These are phyloP conservation scores for Aspergillus nomiae DNA, from an alignment of 2,329 filamentous ascomycete genomes.

Conservation along the genomic window DNA sequence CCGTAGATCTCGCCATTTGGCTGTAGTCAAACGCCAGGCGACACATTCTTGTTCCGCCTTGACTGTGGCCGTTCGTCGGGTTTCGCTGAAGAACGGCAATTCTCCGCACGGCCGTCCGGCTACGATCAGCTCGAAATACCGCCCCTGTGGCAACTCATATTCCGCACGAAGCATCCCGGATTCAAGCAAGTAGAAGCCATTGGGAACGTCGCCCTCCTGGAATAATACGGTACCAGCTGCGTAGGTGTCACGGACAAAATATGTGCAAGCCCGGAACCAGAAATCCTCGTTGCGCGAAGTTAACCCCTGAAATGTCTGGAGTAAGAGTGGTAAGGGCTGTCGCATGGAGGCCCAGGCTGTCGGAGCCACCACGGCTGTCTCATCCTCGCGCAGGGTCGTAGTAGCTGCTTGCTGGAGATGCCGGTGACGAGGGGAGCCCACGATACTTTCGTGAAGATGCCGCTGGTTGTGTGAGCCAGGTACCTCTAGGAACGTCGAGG, in stretches of 20 bases:
- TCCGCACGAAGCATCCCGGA: slow-evolving; percentile 85
- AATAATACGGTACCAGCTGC: slow-evolving; percentile 73
- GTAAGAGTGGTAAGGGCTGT: slow-evolving; percentile 85
- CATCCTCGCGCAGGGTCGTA: slow-evolving; percentile 68
- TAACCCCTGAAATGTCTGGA: slow-evolving; percentile 92
- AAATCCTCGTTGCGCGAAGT: slow-evolving; percentile 89
- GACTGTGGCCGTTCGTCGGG: slow-evolving; percentile 81
- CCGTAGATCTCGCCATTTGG: slow-evolving; percentile 73
- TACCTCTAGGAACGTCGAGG: slow-evolving; percentile 28
- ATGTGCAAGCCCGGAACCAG: slow-evolving; percentile 79
- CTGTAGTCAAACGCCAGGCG: slow-evolving; percentile 75
- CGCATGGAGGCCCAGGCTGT: slow-evolving; percentile 82
- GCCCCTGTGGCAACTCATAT: slow-evolving; percentile 87
- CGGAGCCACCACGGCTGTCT: slow-evolving; percentile 54
- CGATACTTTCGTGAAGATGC: slow-evolving; percentile 51
- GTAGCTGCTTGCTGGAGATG: slow-evolving; percentile 79
- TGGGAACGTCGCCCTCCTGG: slow-evolving; percentile 71
- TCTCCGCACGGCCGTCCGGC: slow-evolving; percentile 95
- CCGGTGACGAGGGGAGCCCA: slow-evolving; percentile 76
- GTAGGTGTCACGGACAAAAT: slow-evolving; percentile 72
- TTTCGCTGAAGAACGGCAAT: slow-evolving; percentile 93
- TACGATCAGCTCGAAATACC: slow-evolving; percentile 86
- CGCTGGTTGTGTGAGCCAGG: slow-evolving; percentile 29
- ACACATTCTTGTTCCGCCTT: slow-evolving; percentile 79
- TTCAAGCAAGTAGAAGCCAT: slow-evolving; percentile 89